Conservation (phyloP, 352 stramenopile genomes). For the Phytopythium cucurbitacearum region DNA sequence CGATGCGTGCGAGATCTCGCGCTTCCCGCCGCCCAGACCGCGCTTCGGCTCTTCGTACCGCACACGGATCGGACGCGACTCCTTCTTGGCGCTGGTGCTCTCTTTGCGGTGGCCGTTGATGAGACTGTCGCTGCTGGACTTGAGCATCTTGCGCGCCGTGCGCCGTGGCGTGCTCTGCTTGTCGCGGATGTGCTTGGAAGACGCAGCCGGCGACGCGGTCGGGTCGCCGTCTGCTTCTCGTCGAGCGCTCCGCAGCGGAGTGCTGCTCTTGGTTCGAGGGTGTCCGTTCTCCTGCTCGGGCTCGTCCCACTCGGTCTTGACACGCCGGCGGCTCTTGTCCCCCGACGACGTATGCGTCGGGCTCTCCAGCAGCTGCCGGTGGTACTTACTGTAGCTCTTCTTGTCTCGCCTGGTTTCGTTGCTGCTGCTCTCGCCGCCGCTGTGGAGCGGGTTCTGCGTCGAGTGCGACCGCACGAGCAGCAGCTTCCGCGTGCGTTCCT, state of each 20-base stretch:
- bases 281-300: background rate
- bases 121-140: conserved; percentile 3
- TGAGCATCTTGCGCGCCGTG: conserved; percentile 16
- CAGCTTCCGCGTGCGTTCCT: conserved; percentile 1
- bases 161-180: conserved; percentile 12
- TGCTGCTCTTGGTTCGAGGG: too few species aligned
- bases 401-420: background rate
- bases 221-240: background rate
- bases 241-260: background rate
- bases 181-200: conserved; percentile 1
- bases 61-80: conserved; percentile 56
- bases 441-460: background rate
- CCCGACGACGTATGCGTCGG: conserved; percentile 8
- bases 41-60: conserved; percentile 65
- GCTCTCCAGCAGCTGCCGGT: conserved; percentile 33
- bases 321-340: background rate
- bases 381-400: background rate
- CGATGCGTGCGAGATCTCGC: conserved; percentile 84
- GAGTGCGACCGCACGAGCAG: conserved; percentile 1
- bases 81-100: conserved; percentile 11
- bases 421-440: background rate
- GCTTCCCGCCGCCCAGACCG: conserved; percentile 51
- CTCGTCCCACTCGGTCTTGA: background rate
- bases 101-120: conserved; percentile 8
- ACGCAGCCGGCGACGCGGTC: background rate